These are phyloP conservation scores for Peltaster fructicola DNA, from an alignment of 2,329 filamentous ascomycete genomes.

Conservation along the genomic window DNA sequence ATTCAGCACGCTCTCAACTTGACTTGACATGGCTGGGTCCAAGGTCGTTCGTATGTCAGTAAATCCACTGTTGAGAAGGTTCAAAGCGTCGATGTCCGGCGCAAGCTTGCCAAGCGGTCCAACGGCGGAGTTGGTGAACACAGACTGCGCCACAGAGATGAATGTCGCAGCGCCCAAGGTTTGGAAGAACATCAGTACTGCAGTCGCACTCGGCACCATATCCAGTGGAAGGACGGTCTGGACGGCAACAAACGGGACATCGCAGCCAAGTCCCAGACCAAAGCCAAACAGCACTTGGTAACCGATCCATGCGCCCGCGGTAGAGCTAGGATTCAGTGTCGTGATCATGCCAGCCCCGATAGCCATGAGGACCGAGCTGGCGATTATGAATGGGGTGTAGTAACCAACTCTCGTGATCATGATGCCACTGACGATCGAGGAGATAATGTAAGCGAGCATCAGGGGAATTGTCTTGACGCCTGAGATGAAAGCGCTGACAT, in stretches of 20 bases:
- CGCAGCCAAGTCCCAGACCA: slow-evolving; percentile 25
- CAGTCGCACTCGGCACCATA: slow-evolving; percentile 24
- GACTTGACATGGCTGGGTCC: no score
- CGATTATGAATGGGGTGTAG: slow-evolving; percentile 31
- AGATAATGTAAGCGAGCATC: slow-evolving; percentile 27
- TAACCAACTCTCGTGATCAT: slow-evolving; percentile 26
- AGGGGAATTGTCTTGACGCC: slow-evolving; percentile 32
- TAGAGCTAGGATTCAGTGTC: slow-evolving; percentile 21
- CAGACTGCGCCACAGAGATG: slow-evolving; percentile 23
- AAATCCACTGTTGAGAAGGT: no score
- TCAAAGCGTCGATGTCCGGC: slow-evolving; percentile 11
- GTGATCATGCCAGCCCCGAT: slow-evolving; percentile 31
- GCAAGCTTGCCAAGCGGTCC: slow-evolving; percentile 9
- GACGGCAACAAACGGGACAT: slow-evolving; percentile 24
- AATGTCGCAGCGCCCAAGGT: slow-evolving; percentile 26
- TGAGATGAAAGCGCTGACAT: slow-evolving; percentile 26
- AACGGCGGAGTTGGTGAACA: slow-evolving; percentile 19
- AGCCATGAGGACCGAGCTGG: slow-evolving; percentile 22
- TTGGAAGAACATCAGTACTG: slow-evolving; percentile 27
- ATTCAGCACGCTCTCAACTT: no score
- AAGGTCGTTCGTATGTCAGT: no score
- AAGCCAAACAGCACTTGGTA: slow-evolving; percentile 30
- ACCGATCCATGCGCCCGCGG: slow-evolving; percentile 27
- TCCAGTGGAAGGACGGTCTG: slow-evolving; percentile 20
- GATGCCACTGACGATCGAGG: slow-evolving; percentile 24